Percentiles rank a stretch among this genome's conserved stretches.
Evolutionary conservation across 306 rosid species (phyloP).

Genomic region (Sesbania bispinosa): DNA sequence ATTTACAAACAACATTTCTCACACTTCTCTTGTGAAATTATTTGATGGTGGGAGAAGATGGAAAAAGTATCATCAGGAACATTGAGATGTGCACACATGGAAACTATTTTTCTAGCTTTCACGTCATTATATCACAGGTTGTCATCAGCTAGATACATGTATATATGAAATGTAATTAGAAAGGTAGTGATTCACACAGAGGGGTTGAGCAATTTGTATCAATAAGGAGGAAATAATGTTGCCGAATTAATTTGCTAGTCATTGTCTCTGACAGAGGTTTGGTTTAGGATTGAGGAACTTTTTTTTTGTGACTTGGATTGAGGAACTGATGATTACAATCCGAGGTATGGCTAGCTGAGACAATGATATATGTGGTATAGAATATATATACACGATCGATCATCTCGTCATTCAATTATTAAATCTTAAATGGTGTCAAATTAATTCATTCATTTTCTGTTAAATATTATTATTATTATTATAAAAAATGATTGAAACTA

Average conservation of each 20-base stretch:
- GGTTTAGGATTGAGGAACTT: background rate
- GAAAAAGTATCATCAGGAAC: background rate
- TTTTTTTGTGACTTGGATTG: no score
- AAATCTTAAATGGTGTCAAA: no score
- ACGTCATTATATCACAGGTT: background rate
- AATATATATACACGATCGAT: no score
- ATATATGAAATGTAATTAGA: background rate
- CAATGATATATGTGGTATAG: no score
- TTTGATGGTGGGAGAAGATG: background rate
- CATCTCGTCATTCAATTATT: no score
- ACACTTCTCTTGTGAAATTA: no score
- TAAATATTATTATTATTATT: no score
- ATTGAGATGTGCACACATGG: background rate
- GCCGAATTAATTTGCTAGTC: background rate
- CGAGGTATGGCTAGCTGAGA: no score
- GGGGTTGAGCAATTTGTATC: slow-evolving; percentile 5
- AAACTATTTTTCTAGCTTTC: background rate
- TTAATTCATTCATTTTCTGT: no score
- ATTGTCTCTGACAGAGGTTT: background rate
- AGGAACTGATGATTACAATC: background rate
- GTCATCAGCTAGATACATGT: slow-evolving; percentile 10
- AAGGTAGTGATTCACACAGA: background rate
- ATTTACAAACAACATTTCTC: no score
- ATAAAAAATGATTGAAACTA: no score
- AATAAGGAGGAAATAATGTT: background rate